These are phyloP conservation scores for Zasmidium angulare DNA, from an alignment of 2,329 filamentous ascomycete species.

Conservation along the genomic window DNA sequence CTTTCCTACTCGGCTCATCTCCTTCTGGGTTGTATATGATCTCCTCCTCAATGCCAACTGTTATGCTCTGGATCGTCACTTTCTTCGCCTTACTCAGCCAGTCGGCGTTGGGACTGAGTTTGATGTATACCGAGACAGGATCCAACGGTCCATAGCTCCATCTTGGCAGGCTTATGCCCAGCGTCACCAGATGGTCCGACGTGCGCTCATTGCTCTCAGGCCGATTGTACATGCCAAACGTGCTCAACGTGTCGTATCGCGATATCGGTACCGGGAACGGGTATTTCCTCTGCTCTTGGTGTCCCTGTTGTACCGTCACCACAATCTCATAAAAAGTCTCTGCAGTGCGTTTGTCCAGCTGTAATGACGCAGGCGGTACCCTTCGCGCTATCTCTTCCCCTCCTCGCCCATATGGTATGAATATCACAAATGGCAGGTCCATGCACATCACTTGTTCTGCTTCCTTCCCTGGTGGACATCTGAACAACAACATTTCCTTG, in stretches of 20 bases:
- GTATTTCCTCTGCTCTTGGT: conserved; percentile 84
- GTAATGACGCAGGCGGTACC: conserved; percentile 88
- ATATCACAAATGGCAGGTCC: conserved; percentile 96
- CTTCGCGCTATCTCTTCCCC: conserved; percentile 86
- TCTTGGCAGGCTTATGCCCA: conserved; percentile 86
- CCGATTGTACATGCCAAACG: conserved; percentile 99
- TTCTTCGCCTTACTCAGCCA: conserved; percentile 88
- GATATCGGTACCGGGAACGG: conserved; percentile 86
- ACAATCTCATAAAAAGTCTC: conserved; percentile 97
- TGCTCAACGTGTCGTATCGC: conserved; percentile 93
- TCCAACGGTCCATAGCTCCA: conserved; percentile 97
- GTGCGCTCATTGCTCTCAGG: conserved; percentile 84
- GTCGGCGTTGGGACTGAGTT: conserved; percentile 85
- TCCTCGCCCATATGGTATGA: conserved; percentile 90
- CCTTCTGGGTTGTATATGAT: conserved; percentile 99
- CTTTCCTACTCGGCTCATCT: conserved; percentile 87
- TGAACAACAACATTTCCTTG: conserved; percentile 90
- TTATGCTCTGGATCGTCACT: conserved; percentile 92
- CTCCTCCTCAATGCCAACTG: conserved; percentile 90
- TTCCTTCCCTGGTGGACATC: conserved; percentile 79
- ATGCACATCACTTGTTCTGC: conserved; percentile 88
- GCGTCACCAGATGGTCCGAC: conserved; percentile 84
- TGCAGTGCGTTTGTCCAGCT: conserved; percentile 87
- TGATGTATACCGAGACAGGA: conserved; percentile 94
- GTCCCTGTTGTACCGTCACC: conserved; percentile 90